phyloP scores from a whole-genome alignment of 2,329 filamentous ascomycete species.

The Zymoseptoria pseudotritici region DNA sequence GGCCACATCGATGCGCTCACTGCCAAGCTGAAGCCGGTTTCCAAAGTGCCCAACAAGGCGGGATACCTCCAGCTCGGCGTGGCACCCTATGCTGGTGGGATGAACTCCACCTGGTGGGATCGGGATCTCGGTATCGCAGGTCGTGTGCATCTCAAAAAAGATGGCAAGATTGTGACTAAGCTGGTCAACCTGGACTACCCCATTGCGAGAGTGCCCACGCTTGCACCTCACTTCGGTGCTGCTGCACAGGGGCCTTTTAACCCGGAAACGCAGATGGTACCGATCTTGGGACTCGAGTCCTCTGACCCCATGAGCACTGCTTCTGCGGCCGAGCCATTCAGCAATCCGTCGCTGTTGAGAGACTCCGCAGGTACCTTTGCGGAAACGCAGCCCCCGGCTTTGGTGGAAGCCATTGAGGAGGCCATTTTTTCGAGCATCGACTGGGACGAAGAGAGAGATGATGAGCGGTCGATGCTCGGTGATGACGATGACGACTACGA shows the following conservation, averaged over 20 bases:
- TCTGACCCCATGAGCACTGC: constrained; percentile 29
- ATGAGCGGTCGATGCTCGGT: background rate
- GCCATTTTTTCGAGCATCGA: constrained; percentile 50
- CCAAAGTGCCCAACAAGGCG: constrained; percentile 72
- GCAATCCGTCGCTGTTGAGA: constrained; percentile 34
- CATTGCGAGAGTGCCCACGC: constrained; percentile 82
- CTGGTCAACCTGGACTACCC: constrained; percentile 92
- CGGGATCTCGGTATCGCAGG: constrained; percentile 87
- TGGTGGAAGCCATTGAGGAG: constrained; percentile 67
- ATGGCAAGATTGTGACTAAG: constrained; percentile 69
- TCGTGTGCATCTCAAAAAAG: constrained; percentile 73
- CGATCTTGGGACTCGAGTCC: constrained; percentile 76
- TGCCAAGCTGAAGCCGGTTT: constrained; percentile 83
- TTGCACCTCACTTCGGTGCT: constrained; percentile 89
- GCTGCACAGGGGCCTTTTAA: constrained; percentile 63
- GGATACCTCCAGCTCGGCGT: constrained; percentile 87
- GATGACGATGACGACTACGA: background rate
- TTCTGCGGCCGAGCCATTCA: constrained; percentile 22
- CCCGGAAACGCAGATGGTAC: constrained; percentile 85
- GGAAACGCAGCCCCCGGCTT: constrained; percentile 72
- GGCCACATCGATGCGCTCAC: constrained; percentile 92
- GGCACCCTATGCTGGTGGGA: constrained; percentile 80
- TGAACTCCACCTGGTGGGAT: constrained; percentile 95
- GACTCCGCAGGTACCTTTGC: constrained; percentile 58
- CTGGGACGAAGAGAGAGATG: constrained; percentile 4